Evolutionary conservation across 257 asterid species (phyloP).

Genomic region (Scutellaria minor): DNA sequence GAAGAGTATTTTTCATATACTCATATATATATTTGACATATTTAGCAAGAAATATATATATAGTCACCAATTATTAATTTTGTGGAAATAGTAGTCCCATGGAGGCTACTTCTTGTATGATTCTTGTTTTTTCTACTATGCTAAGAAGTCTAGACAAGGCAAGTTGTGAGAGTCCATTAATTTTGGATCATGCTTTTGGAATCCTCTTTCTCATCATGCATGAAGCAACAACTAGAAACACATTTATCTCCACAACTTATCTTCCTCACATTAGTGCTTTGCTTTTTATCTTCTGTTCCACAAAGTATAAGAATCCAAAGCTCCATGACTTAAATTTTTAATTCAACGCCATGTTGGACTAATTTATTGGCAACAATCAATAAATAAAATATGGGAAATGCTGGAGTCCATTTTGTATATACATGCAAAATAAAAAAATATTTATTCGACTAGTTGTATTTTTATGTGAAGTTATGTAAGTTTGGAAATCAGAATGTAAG

Average conservation of each 20-base stretch:
- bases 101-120: background rate
- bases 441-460: too few species aligned
- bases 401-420: too few species aligned
- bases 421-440: too few species aligned
- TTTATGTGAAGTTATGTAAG: too few species aligned
- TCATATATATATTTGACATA: too few species aligned
- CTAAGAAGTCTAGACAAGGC: conserved; percentile 1
- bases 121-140: background rate
- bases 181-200: conserved; percentile 29
- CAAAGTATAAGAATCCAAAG: background rate
- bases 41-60: too few species aligned
- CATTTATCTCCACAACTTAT: conserved; percentile 8
- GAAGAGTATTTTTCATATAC: too few species aligned
- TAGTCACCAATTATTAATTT: background rate
- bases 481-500: too few species aligned
- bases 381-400: too few species aligned
- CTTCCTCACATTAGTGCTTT: background rate
- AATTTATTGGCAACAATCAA: too few species aligned
- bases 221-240: background rate
- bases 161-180: conserved; percentile 30
- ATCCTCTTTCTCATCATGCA: background rate
- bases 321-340: background rate
- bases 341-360: too few species aligned
- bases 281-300: background rate
- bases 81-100: conserved; percentile 4